phyloP scores from a whole-genome alignment of 371 early-diverging fungal species.

The Homolaphlyctis polyrhiza region DNA sequence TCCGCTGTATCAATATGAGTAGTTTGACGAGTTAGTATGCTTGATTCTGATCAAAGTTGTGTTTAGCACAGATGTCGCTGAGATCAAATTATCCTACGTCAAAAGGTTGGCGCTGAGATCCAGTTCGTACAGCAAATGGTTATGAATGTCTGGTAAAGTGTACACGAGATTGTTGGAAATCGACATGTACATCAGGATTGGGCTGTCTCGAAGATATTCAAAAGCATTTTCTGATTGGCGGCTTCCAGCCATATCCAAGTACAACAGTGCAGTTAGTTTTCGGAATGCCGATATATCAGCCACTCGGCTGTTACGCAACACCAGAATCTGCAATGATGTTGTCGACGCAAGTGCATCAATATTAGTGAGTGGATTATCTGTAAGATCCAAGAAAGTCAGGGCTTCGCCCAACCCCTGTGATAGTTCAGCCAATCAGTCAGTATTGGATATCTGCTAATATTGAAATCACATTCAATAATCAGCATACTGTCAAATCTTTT shows the following conservation, averaged over 20 bases:
- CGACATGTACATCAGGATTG: slow-evolving; percentile 19
- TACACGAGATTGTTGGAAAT: slow-evolving; percentile 18
- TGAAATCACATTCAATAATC: too few relatives aligned
- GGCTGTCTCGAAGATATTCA: slow-evolving; percentile 7
- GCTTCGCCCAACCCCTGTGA: slow-evolving; percentile 10
- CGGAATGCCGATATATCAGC: slow-evolving; percentile 14
- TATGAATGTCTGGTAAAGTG: slow-evolving; percentile 19
- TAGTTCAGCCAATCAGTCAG: slow-evolving; percentile 6
- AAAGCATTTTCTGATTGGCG: slow-evolving; percentile 11
- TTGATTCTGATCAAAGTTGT: too few relatives aligned
- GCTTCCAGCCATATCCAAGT: slow-evolving; percentile 19
- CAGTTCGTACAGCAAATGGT: slow-evolving; percentile 13
- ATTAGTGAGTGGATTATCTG: slow-evolving; percentile 14
- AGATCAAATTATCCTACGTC: neutral
- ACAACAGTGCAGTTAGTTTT: slow-evolving; percentile 15
- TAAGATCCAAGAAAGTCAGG: slow-evolving; percentile 13
- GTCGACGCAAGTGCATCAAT: neutral
- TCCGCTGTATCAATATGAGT: slow-evolving; percentile 5
- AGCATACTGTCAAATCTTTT: slow-evolving; percentile 12
- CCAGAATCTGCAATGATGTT: slow-evolving; percentile 5
- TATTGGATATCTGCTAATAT: slow-evolving; percentile 3
- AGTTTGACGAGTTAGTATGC: too few relatives aligned
- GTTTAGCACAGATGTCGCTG: too few relatives aligned
- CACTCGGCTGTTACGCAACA: slow-evolving; percentile 3
- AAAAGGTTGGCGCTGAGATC: slow-evolving; percentile 13